Base-by-base conservation (phyloP, 495 filamentous ascomycete genomes). In the Cetradonia linearis region DNA sequence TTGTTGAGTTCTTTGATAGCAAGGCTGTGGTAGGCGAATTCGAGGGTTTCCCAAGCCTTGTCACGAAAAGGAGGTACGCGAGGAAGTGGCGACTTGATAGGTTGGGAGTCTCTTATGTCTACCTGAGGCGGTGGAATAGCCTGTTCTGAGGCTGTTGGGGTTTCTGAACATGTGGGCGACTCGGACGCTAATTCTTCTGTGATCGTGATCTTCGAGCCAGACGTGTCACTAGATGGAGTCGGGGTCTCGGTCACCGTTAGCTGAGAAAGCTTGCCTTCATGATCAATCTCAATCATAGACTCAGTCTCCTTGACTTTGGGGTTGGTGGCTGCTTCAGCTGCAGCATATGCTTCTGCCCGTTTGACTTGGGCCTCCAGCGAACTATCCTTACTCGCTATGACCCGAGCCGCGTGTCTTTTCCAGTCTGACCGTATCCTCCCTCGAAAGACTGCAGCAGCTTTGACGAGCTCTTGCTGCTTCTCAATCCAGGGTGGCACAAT, bases 401-500 rank as follows among this genome's bases (percentile, higher is more conserved):
- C 76, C 42, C 88, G 72, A 3, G 91, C 83, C 14, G 88, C 89
- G 71, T 96, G 88, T 47, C 93, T 76, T 67, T 82, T 85, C 93
- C 93, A 98, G 63, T 96, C 91, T 37, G 76, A 79, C 52, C 91
- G 78, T 48, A 98, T 66, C 20, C 91, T 76, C 34, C 76, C 70
- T 5, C 93, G 81, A 70, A 98, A 96, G 8, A 78, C 74, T 47
- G 76, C 78, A 8, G 84, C 77, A 14, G 87, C 81, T 57, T 78
- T 82, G 6, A 84, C 77, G 9, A 98, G 75, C 65, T 96, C 91
- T 70, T 96, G 93, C 70, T 98, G 93, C 69, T 96, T 97, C 71
- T 97, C 93, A 53, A 98, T 96, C 94, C 71, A 80, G 6, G 73
- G 78, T 49, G 70, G 77, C 33, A 76, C 76, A 58, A 81, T 78